Base-by-base conservation (phyloP, 1,284 basidiomycete genomes). In the Pyrrhoderma lamaoense region DNA sequence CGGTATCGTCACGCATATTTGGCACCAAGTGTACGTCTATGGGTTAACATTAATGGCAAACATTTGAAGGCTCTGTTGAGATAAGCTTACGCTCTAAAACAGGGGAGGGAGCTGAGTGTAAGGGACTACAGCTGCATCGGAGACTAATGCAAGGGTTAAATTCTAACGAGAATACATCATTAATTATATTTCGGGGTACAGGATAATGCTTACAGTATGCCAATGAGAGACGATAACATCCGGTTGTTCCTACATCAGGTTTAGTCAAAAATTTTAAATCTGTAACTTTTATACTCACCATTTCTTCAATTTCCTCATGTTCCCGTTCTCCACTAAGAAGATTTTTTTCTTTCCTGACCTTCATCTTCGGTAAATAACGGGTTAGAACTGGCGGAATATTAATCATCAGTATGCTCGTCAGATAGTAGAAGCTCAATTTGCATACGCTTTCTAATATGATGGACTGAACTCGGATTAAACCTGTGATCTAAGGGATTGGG, bases 121-220 rank as follows among this genome's bases (percentile, higher is more conserved):
- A 21, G 82, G 76, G 34, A 95, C 58, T 0, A 70, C 62, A 1
- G 71, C 60, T 14, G 71, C 72, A 59, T 91, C 85, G n/a, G 86
- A 86, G 40, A 98, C 73, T 40, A 98, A 70, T 8, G 88, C 88
- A 35, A 99, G 67, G 0, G 94, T 97, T 18, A 98, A 64, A 65
- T 98, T 97, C 77, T 86, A 36, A 51, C 25, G 23, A 34, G 36
- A 39, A 37, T 45, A 22, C 25, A 42, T 25, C n/a, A 36, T 19
- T 9, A 22, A 42, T 42, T 23, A 7, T 13, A 4, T n/a, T n/a
- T n/a, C n/a, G n/a, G n/a, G n/a, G n/a, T n/a, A n/a, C n/a, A n/a
- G n/a, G n/a, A 35, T 14, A 18, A 18, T 34, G 14, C 65, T 47
- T 60, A 85, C 86, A 57, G 70, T 72, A 60, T 92, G 82, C 89